phyloP scores from a whole-genome alignment of 1,284 basidiomycete species.

The Anthracocystis setariae region DNA sequence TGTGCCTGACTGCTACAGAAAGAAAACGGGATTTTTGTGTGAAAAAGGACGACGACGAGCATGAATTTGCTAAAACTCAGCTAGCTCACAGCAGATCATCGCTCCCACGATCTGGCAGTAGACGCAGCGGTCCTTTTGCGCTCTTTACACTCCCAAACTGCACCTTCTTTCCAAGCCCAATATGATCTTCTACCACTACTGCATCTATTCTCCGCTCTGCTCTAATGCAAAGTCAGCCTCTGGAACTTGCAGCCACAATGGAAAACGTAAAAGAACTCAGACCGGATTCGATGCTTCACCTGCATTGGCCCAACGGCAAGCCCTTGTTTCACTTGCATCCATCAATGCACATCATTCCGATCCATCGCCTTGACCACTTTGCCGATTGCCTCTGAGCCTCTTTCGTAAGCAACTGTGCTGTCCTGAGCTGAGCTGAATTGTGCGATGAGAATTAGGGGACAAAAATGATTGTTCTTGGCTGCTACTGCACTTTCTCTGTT shows the following conservation, averaged over 20 bases:
- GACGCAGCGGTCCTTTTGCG: constrained; percentile 2
- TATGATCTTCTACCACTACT: too few relatives aligned
- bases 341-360: background rate
- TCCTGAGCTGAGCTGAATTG: too few relatives aligned
- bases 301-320: too few relatives aligned
- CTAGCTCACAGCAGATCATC: constrained; percentile 6
- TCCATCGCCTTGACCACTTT: background rate
- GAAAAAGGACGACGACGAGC: background rate
- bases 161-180: background rate
- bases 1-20: too few relatives aligned
- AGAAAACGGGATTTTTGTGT: background rate
- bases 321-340: constrained; percentile 1
- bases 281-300: background rate
- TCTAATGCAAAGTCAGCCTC: background rate
- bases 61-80: constrained; percentile 1
- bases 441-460: too few relatives aligned
- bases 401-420: too few relatives aligned
- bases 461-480: too few relatives aligned
- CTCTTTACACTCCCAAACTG: background rate
- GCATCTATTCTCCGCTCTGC: background rate
- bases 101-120: constrained; percentile 25
- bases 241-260: background rate
- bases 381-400: too few relatives aligned
- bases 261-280: background rate
- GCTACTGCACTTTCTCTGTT: too few relatives aligned